Evolutionary conservation across 2,329 filamentous ascomycete genomes (phyloP), one percentile per base, ranked within the genome.

Genomic region (Diaporthe helianthi): DNA sequence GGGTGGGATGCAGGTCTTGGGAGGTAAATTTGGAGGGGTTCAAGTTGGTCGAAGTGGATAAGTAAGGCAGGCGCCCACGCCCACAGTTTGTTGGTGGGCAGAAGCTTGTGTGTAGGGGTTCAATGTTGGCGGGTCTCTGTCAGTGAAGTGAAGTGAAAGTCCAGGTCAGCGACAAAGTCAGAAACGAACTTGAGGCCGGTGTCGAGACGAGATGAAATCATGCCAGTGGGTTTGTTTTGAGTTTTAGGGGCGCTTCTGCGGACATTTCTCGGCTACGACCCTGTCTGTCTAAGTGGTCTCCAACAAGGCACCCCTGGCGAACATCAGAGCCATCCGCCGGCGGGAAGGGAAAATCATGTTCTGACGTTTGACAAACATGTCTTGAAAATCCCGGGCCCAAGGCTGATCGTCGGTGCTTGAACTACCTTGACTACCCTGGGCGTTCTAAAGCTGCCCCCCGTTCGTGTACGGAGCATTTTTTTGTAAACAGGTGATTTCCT

Each of bases 131-230:
- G 4, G 36, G 36, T 41, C n/a, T n/a, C n/a, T 22, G 51, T 33
- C 26, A 19, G 31, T n/a, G 9, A 19, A 2, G 29, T 41, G 26
- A 13, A 47, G 36, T 41, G 9, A 4, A 33, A 9, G 41, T 8
- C 41, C 44, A 36, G 29, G 58, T 36, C 58, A 49, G 26, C 36
- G 58, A 63, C 58, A 63, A 44, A 63, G 58, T 49, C 58, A 47
- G 58, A 63, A 63, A 63, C 58, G 58, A 49, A 49, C 44, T 49
- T 63, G 58, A 63, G 36, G 41, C 58, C 58, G 29, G 58, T 44
- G 26, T 63, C 47, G 58, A 63, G 58, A 63, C 58, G 58, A 63
- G 58, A 63, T 36, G 58, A 63, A 63, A 63, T 63, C 44, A 63
- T 49, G 58, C 58, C 58, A 49, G 58, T 63, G 58, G 58, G n/a